These are phyloP conservation scores for Jamesozyma gamospora DNA, from an alignment of 805 yeast genomes.

Conservation along the genomic window DNA sequence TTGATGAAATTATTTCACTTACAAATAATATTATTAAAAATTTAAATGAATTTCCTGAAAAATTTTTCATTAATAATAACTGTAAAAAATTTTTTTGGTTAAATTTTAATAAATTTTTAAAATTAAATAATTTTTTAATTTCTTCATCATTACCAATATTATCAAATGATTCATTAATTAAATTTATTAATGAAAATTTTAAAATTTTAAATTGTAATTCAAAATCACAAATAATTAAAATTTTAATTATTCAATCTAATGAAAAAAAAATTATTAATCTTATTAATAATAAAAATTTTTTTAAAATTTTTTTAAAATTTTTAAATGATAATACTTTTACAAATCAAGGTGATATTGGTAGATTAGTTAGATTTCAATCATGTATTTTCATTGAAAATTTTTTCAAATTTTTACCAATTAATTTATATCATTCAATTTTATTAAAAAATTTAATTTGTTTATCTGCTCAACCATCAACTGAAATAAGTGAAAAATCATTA, in stretches of 20 bases:
- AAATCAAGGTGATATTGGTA: constrained; percentile 88
- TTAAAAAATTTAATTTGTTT: constrained; percentile 33
- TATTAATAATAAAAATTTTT: background rate
- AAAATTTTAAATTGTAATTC: constrained; percentile 10
- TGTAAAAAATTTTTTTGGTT: constrained; percentile 5
- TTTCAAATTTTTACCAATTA: constrained; percentile 16
- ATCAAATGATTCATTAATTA: constrained; percentile 4
- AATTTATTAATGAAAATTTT: constrained; percentile 3
- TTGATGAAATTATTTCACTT: constrained; percentile 4
- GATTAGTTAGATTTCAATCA: constrained; percentile 50
- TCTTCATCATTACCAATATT: constrained; percentile 14
- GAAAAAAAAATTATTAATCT: background rate
- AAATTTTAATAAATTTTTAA: constrained; percentile 10
- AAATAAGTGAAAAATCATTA: constrained; percentile 7
- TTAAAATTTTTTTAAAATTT: constrained; percentile 18
- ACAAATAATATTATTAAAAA: background rate
- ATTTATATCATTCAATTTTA: background rate
- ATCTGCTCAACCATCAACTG: constrained; percentile 54
- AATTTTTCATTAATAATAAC: background rate
- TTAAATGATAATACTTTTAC: constrained; percentile 73
- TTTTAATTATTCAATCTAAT: constrained; percentile 3
- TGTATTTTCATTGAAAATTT: constrained; percentile 33
- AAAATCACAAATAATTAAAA: constrained; percentile 11
- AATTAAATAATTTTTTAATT: constrained; percentile 11
- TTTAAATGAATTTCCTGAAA: background rate